These are phyloP conservation scores for Ceratocystis smalleyi DNA, from an alignment of 2,329 filamentous ascomycete species.

Conservation along the genomic window DNA sequence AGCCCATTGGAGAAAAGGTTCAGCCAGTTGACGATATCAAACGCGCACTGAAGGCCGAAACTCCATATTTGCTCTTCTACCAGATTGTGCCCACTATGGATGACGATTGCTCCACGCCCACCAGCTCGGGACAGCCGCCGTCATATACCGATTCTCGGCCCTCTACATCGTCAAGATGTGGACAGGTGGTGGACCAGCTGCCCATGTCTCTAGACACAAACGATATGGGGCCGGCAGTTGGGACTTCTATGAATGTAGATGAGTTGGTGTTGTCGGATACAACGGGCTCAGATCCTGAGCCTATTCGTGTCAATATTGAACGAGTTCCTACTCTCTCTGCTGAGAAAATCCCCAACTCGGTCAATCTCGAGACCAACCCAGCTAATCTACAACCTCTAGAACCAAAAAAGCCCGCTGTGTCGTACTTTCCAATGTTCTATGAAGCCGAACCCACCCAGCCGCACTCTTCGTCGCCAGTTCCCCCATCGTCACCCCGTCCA, in stretches of 20 bases:
- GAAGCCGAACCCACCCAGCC: not conserved
- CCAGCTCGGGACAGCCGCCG: constrained; percentile 37
- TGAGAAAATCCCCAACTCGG: constrained; percentile 10
- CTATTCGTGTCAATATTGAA: constrained; percentile 12
- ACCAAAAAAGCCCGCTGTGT: not conserved
- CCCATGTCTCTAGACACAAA: not conserved
- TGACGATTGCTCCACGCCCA: constrained; percentile 35
- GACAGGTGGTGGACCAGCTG: not conserved
- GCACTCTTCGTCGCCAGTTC: not conserved
- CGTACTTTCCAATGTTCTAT: constrained; percentile 13
- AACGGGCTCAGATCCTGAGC: not conserved
- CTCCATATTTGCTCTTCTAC: constrained; percentile 89
- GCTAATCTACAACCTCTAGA: not conserved
- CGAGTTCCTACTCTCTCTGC: constrained; percentile 11
- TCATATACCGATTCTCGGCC: constrained; percentile 41
- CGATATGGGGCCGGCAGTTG: not conserved
- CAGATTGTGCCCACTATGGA: constrained; percentile 81
- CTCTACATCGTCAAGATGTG: constrained; percentile 17
- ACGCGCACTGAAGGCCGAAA: constrained; percentile 64
- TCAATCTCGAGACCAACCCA: not conserved
- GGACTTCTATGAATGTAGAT: not conserved
- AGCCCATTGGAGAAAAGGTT: constrained; percentile 47
- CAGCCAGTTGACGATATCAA: constrained; percentile 62
- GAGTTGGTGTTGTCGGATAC: no score
- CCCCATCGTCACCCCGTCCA: constrained; percentile 5